Conservation (phyloP, 108 stramenopile genomes). For the Skeletonema potamos region DNA sequence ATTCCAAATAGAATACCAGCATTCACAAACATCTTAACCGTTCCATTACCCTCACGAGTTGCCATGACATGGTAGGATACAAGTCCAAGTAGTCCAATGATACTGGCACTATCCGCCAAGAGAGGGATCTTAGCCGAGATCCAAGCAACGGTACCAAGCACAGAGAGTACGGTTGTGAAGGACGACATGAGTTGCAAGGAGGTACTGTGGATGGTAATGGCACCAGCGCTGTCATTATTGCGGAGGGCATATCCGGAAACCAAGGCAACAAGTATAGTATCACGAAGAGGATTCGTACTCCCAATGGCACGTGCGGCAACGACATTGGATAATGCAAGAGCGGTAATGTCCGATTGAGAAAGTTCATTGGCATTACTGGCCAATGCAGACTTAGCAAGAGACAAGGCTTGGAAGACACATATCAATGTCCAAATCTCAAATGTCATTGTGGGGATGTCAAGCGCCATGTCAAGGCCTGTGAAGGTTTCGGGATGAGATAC, state of each 20-base stretch:
- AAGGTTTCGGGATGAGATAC: background rate
- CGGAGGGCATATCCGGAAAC: constrained; percentile 8
- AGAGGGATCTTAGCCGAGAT: background rate
- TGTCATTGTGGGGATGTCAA: background rate
- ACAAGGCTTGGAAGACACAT: background rate
- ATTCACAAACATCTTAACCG: constrained; percentile 5
- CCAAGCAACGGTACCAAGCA: background rate
- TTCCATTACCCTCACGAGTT: constrained; percentile 3
- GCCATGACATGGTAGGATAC: background rate
- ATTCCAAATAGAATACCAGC: background rate
- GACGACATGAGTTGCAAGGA: background rate
- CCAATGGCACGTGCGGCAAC: background rate
- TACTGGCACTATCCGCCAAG: background rate
- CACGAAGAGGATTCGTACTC: background rate
- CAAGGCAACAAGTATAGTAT: background rate
- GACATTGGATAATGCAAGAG: background rate
- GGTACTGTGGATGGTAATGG: background rate
- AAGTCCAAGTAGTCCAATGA: background rate
- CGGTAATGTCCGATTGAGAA: background rate
- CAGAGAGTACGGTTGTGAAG: constrained; percentile 3
- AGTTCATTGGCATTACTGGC: background rate
- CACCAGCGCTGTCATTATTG: background rate
- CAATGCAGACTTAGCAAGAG: background rate
- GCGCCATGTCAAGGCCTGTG: background rate
- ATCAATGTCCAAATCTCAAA: background rate